Evolutionary conservation across 768 basidiomycete genomes (phyloP).

Genomic region (Amanita pallidorosea): DNA sequence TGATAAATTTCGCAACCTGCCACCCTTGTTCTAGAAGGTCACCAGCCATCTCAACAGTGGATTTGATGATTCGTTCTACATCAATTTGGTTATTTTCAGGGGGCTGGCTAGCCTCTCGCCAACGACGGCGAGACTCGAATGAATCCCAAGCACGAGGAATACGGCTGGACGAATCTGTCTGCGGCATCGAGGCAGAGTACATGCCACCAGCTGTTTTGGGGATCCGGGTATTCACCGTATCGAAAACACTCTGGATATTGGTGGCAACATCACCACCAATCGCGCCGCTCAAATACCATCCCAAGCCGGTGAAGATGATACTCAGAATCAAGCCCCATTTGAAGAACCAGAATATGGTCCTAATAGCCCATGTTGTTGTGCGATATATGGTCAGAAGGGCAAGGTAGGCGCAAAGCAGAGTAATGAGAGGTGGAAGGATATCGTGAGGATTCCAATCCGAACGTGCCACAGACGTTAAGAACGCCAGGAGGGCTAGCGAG

Average conservation of each 20-base stretch:
- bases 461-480: slow-evolving; percentile 36
- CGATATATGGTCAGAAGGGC: slow-evolving; percentile 71
- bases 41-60: slow-evolving; percentile 25
- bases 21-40: slow-evolving; percentile 19
- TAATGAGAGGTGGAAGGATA: slow-evolving; percentile 65
- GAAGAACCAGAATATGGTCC: slow-evolving; percentile 54
- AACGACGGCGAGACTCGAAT: slow-evolving; percentile 48
- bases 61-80: slow-evolving; percentile 34
- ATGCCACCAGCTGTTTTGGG: slow-evolving; percentile 17
- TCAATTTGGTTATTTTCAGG: slow-evolving; percentile 18
- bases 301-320: slow-evolving; percentile 38
- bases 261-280: slow-evolving; percentile 9
- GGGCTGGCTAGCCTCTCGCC: slow-evolving; percentile 27
- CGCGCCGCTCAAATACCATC: slow-evolving; percentile 39
- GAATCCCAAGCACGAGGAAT: slow-evolving; percentile 43
- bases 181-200: slow-evolving; percentile 13
- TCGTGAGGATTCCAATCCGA: slow-evolving; percentile 59
- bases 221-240: slow-evolving; percentile 23
- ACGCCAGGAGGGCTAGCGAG: slow-evolving; percentile 34
- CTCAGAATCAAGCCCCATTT: slow-evolving; percentile 68
- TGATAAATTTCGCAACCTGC: slow-evolving; percentile 16
- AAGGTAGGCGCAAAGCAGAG: slow-evolving; percentile 61
- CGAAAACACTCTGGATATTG: slow-evolving; percentile 6
- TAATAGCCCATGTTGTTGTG: slow-evolving; percentile 66
- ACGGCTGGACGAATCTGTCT: slow-evolving; percentile 4